Base-by-base conservation (phyloP, 805 yeast genomes). In the Priceomyces melissophilus region DNA sequence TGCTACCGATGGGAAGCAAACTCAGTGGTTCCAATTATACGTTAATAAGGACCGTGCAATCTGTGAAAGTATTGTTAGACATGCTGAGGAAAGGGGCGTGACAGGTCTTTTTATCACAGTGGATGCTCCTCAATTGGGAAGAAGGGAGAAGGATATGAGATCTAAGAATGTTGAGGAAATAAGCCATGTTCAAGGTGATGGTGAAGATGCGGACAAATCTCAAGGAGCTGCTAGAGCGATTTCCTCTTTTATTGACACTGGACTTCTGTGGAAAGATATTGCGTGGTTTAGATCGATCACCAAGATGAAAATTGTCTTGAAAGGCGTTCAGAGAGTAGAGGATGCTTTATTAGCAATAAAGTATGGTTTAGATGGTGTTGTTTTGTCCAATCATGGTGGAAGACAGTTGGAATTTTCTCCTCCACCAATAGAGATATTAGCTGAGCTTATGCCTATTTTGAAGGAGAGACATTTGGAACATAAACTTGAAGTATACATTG, bases 41-140 rank as follows among this genome's bases (percentile, higher is more conserved):
- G 93, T 89, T 34, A 86, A 87, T 53, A 68, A 82, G 12, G 90
- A 88, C 60, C 73, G 93, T 39, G 71, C 73, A n/a, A 69, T 81
- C 39, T 77, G 89, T 27, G 67, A 70, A 38, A 64, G 72, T 26
- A 69, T 84, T 47, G 78, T 89, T n/a, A 71, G 73, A 51, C 81
- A 82, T 52, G 93, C 88, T 11, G 90, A 84, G 58, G 55, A 66
- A 38, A 67, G 84, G 40, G 95, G 95, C 1, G 74, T 86, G 60
- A 82, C 82, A 53, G 96, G 93, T 3, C 69, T 89, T 27, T 88
- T 88, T 56, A 79, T 89, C 48, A 89, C 97, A 0, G 96, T 87
- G 6, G 96, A 89, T 69, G 96, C 96, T 0, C 96, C 96, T 5
- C 84, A 85, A 46, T 71, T 89, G 32, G 97, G 97, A 10, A 79